Evolutionary conservation across 805 yeast species (phyloP), one percentile per base, ranked within the genome.

Genomic region (Zygosaccharomyces kombuchaensis): DNA sequence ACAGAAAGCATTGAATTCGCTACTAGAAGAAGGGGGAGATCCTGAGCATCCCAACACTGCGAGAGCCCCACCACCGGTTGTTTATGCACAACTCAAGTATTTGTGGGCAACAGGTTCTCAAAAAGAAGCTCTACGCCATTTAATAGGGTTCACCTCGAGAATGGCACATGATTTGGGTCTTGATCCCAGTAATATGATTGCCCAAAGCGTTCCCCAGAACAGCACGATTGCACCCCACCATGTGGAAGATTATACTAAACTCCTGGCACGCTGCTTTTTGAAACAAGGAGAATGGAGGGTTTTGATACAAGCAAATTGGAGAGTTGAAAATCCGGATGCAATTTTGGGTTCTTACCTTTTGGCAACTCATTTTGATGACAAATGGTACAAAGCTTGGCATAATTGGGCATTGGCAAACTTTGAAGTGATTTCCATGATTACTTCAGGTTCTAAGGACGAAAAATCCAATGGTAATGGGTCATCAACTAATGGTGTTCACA

Each of bases 201-300:
- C 90, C 2, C 95, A 87, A 58, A 90, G 93, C 30, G 67, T 85
- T 36, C 96, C 96, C 0, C 78, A 87, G 5, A 77, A 74, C 13
- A 63, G 62, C 36, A 63, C 60, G 9, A 55, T 56, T 13, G 53
- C 64, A 2, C 67, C 85, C 14, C 81, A 81, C 44, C 90, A 84
- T 60, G 85, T 85, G 42, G 86, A 84, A 53, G 87, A 84, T 49
- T 86, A 87, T 59, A 88, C 96, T 9, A 84, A 78, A 54, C 71
- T 95, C 22, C 70, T 93, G 36, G 97, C 99, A 0, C 76, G 98
- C 52, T 93, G 99, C 58, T 93, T 90, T 70, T 73, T 91, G 66
- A 95, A 93, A 59, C 99, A 93, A 68, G 99, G 99, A 56, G 97
- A 93, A 65, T 93, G 99, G 99, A 93, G 89, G 61, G 86, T 91